Conservation (phyloP, 2,329 filamentous ascomycete genomes). For the Fusarium sp. region DNA sequence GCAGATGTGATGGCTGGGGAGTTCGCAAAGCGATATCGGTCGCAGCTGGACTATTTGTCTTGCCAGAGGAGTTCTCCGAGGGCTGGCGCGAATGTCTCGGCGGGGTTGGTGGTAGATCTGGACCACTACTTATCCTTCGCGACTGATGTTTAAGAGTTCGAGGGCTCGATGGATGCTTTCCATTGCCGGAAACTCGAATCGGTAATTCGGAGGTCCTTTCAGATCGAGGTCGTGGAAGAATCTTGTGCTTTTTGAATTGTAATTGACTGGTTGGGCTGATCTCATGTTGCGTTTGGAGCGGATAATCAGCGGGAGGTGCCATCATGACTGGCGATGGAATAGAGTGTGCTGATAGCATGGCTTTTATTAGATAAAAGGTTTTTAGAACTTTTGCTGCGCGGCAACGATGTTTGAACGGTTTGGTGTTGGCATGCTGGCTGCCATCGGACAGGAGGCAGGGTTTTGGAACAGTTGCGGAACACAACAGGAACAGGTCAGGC, state of each 20-base stretch:
- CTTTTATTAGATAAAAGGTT: constrained; percentile 8
- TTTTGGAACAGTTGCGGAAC: constrained; percentile 31
- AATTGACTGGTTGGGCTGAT: constrained; percentile 45
- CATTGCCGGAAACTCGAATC: constrained; percentile 34
- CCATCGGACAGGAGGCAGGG: constrained; percentile 23
- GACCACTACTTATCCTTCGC: constrained; percentile 54
- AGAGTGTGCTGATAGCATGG: constrained; percentile 44
- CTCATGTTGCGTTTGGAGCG: constrained; percentile 40
- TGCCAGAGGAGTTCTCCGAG: constrained; percentile 59
- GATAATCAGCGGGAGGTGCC: constrained; percentile 44
- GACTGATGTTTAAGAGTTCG: constrained; percentile 54
- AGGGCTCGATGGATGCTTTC: constrained; percentile 50
- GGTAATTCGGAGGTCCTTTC: constrained; percentile 39
- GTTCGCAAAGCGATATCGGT: constrained; percentile 51
- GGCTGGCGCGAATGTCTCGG: constrained; percentile 68
- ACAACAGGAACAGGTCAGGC: constrained; percentile 31
- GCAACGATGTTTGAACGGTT: constrained; percentile 32
- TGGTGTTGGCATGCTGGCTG: constrained; percentile 42
- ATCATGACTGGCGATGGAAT: constrained; percentile 48
- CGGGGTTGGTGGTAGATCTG: constrained; percentile 69
- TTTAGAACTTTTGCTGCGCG: constrained; percentile 36
- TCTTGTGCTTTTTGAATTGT: constrained; percentile 59
- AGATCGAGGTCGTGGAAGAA: constrained; percentile 50
- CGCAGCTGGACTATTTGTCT: constrained; percentile 54
- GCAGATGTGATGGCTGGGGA: constrained; percentile 50